These are phyloP conservation scores for Penicillium dipodomyicola DNA, from an alignment of 495 filamentous ascomycete genomes.

Conservation along the genomic window DNA sequence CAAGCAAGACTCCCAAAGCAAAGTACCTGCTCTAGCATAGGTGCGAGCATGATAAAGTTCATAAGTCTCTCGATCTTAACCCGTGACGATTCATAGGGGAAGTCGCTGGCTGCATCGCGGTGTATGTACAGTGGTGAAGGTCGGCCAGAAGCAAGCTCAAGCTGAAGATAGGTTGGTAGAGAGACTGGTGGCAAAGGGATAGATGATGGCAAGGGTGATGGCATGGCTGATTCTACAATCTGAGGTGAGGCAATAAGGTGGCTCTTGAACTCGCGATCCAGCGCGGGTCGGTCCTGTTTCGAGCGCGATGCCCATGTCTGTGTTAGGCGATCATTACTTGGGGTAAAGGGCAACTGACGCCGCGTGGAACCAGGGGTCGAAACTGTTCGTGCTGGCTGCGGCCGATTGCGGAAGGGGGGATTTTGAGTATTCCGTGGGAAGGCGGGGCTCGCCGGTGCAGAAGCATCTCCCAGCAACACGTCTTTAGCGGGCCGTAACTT, in stretches of 20 bases:
- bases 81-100: constrained; percentile 94
- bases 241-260: constrained; percentile 30
- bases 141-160: constrained; percentile 77
- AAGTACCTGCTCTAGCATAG: constrained; percentile 78
- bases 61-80: constrained; percentile 90
- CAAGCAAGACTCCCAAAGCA: constrained; percentile 87
- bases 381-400: constrained; percentile 35
- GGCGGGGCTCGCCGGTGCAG: constrained; percentile 23
- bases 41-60: constrained; percentile 82
- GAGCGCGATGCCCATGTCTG: constrained; percentile 42
- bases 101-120: constrained; percentile 65
- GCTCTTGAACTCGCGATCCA: constrained; percentile 43
- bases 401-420: constrained; percentile 27
- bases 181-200: constrained; percentile 84
- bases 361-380: constrained; percentile 37
- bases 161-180: constrained; percentile 81
- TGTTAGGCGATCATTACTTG: constrained; percentile 35
- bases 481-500: constrained; percentile 30
- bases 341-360: constrained; percentile 19
- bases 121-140: constrained; percentile 90
- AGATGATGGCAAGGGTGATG: constrained; percentile 65
- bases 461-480: constrained; percentile 25
- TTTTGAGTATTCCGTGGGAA: constrained; percentile 13
- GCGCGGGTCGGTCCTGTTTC: constrained; percentile 35
- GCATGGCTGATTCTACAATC: constrained; percentile 39